A percentile compares a stretch with the other conserved stretches of the same genome.
These are phyloP conservation scores for Suaeda aralocaspica DNA, from an alignment of 148 eudicot species.

Conservation along the genomic window DNA sequence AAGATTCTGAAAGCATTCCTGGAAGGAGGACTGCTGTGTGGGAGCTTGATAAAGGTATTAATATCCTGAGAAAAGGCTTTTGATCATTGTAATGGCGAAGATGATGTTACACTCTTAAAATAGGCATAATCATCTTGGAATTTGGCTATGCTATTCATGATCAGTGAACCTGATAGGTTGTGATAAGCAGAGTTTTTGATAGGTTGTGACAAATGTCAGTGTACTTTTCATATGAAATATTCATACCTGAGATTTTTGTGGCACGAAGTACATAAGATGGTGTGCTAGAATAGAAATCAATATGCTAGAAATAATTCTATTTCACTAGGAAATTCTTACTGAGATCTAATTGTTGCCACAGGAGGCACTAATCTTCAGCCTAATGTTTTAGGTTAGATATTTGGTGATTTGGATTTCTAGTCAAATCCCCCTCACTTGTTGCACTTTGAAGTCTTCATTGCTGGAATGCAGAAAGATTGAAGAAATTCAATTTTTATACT, in stretches of 20 bases:
- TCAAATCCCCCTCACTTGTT: background rate
- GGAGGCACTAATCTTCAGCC: background rate
- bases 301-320: background rate
- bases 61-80: constrained; percentile 10
- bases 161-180: background rate
- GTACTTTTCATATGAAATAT: background rate
- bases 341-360: background rate
- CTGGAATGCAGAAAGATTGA: background rate
- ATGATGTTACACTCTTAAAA: background rate
- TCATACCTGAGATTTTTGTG: background rate
- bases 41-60: constrained; percentile 95
- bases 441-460: background rate
- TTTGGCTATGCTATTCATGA: background rate
- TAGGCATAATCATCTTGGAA: background rate
- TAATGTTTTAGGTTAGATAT: background rate
- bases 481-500: background rate
- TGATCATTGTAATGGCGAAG: background rate
- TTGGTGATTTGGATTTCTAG: background rate
- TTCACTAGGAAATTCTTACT: background rate
- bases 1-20: constrained; percentile 91
- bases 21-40: constrained; percentile 93
- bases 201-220: no score
- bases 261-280: background rate
- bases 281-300: background rate
- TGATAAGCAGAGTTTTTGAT: background rate